Conservation (phyloP, 2,329 filamentous ascomycete genomes). For the Clonostachys rosea region DNA sequence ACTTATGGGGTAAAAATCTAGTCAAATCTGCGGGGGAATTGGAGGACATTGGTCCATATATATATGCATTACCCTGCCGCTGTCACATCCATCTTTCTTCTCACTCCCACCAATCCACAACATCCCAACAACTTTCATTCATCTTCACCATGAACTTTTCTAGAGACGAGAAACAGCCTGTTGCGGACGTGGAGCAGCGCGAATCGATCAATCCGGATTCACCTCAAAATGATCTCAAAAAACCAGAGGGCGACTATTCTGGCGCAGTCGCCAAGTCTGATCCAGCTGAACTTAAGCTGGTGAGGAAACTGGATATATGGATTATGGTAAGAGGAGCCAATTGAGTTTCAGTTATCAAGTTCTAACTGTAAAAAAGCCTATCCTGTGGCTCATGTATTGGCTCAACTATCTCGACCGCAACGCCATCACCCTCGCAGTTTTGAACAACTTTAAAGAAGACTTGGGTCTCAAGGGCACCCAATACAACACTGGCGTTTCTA, state of each 20-base stretch:
- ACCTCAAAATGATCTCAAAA: no score
- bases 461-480: constrained; percentile 19
- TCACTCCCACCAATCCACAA: no score
- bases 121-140: no score
- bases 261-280: constrained; percentile 21
- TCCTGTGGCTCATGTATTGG: constrained; percentile 4
- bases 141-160: no score
- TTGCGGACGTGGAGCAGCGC: no score
- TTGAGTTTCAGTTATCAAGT: neutral
- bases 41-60: no score
- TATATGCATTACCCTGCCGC: no score
- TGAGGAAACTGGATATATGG: constrained; percentile 25
- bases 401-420: constrained; percentile 17
- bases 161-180: no score
- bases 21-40: no score
- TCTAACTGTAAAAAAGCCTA: neutral
- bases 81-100: no score
- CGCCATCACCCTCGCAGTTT: constrained; percentile 10
- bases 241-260: constrained; percentile 10
- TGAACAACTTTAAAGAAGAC: constrained; percentile 54
- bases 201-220: no score
- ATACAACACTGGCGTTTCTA: constrained; percentile 27
- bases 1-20: no score
- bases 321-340: constrained; percentile 19
- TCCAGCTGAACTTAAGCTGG: constrained; percentile 20